phyloP scores from a whole-genome alignment of 2,329 filamentous ascomycete genomes.

The Aspergillus pseudoviridinutans region DNA sequence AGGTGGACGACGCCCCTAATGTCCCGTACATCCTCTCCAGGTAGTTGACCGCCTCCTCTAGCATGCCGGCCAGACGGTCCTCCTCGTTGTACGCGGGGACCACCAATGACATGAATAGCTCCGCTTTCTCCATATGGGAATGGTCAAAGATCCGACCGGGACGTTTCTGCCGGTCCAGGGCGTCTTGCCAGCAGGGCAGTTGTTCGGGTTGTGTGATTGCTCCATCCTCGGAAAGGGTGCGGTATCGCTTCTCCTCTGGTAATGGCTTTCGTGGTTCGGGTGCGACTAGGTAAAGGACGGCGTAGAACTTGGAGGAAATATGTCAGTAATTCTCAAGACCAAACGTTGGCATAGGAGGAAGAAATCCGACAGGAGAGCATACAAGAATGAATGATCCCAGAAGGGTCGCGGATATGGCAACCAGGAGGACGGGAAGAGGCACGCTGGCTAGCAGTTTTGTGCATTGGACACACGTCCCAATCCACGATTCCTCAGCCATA shows the following conservation, averaged over 20 bases:
- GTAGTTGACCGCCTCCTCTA: constrained; percentile 86
- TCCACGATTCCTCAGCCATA: constrained; percentile 28
- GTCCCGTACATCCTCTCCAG: constrained; percentile 72
- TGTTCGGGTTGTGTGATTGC: constrained; percentile 50
- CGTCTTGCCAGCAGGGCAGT: constrained; percentile 85
- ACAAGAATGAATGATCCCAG: constrained; percentile 33
- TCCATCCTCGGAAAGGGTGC: constrained; percentile 67
- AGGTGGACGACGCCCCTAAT: constrained; percentile 16
- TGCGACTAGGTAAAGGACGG: constrained; percentile 69
- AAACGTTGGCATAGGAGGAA: background rate
- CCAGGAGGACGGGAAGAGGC: constrained; percentile 27
- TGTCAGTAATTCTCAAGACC: background rate
- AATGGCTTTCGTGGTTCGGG: constrained; percentile 72
- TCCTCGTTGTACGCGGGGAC: constrained; percentile 96
- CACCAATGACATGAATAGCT: constrained; percentile 85
- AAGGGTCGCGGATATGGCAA: constrained; percentile 24
- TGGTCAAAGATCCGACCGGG: constrained; percentile 41
- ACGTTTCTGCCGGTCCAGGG: constrained; percentile 61
- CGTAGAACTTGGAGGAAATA: constrained; percentile 52
- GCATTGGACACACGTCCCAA: constrained; percentile 30
- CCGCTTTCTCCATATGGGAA: constrained; percentile 63
- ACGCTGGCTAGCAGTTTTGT: constrained; percentile 24
- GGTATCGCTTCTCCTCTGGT: constrained; percentile 79
- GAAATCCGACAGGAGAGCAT: constrained; percentile 15
- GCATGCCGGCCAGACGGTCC: constrained; percentile 72